phyloP scores from a whole-genome alignment of 345 rosid species.

The Garcia nutans region DNA sequence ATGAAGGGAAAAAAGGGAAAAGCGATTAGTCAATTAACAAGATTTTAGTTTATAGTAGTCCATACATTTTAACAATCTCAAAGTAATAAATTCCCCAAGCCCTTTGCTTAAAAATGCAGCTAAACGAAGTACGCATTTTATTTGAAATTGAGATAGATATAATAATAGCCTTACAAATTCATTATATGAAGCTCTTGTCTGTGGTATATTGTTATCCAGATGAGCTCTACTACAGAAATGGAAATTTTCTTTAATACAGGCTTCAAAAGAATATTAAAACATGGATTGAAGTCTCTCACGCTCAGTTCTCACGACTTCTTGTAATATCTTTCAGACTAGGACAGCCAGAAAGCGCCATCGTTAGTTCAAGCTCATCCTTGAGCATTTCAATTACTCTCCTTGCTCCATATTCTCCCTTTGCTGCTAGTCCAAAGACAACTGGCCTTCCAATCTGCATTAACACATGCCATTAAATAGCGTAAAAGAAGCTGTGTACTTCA shows the following conservation, averaged over 20 bases:
- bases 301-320: conserved; percentile 55
- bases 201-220: background rate
- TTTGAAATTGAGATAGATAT: background rate
- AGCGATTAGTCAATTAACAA: too few species aligned
- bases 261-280: conserved; percentile 31
- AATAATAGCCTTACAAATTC: background rate
- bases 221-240: background rate
- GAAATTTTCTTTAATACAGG: background rate
- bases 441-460: conserved; percentile 85
- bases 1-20: too few species aligned
- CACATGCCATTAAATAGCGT: background rate
- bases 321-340: conserved; percentile 53
- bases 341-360: conserved; percentile 84
- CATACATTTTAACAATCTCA: background rate
- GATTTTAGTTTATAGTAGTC: too few species aligned
- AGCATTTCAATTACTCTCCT: conserved; percentile 64
- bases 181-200: background rate
- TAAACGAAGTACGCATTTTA: background rate
- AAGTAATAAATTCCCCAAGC: background rate
- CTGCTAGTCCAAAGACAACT: conserved; percentile 64
- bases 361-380: conserved; percentile 69
- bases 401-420: conserved; percentile 70
- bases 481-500: background rate
- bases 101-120: background rate
- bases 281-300: conserved; percentile 45